Evolutionary conservation across 1,284 basidiomycete genomes (phyloP), one percentile per base, ranked within the genome.

Genomic region (Ustilago cynodontis): DNA sequence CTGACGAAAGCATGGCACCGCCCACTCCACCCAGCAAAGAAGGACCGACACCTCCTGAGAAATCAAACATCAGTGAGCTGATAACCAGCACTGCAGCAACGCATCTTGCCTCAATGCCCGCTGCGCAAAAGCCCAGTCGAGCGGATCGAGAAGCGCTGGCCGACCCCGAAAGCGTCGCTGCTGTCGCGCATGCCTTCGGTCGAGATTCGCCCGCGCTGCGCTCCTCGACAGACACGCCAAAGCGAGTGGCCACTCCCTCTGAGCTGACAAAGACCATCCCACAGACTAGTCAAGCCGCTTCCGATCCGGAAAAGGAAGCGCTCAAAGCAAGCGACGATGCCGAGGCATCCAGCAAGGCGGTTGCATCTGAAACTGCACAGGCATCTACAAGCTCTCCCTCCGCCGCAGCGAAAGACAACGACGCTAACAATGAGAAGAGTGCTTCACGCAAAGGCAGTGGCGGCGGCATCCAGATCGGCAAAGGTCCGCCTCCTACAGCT

Each of bases 401-500:
- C 10, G 14, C 31, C 18, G 50, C 20, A 47, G 57, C 59, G 9
- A 60, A 47, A 33, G 29, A n/a, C 16, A 39, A 43, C 0, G 55
- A 61, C 3, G 24, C 11, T 4, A 54, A 45, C 28, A 35, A 49
- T 10, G 51, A n/a, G 35, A 50, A 61, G 18, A 39, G 39, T 1
- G 28, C 50, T 6, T 51, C 65, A 5, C 65, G 59, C 45, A 33
- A 33, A 33, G 31, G 31, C 31, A 59, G 62, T 14, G 71, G 75
- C 24, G 62, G 65, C 14, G 71, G 75, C 13, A 67, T 81, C 29
- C 65, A 60, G 26, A 79, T 82, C 52, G 81, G 81, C 28, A 81
- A 82, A 45, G 81, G 81, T 0, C 79, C 81, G 16, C 81, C 81
- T 28, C 78, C 80, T 2, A 33, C 71, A 4, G 75, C 78, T 0